Percentiles rank a stretch among this genome's conserved stretches.
Conservation (phyloP, 2,329 filamentous ascomycete genomes). For the Aspergillus tubingensis region DNA sequence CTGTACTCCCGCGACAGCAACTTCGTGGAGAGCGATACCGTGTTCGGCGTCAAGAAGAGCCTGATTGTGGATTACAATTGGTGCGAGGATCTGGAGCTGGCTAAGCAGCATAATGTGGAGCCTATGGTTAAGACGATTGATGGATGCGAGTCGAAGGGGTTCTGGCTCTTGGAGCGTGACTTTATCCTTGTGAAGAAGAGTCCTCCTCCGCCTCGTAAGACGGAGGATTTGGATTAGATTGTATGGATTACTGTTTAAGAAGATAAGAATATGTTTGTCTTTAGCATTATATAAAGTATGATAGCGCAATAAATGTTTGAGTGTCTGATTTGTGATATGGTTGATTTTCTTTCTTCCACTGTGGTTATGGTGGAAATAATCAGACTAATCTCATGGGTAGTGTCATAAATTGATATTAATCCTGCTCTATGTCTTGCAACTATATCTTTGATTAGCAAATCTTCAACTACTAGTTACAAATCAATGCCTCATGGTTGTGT, state of each 20-base stretch:
- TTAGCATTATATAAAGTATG: neutral
- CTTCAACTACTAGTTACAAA: too few relatives aligned
- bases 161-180: slow-evolving; percentile 7
- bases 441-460: too few relatives aligned
- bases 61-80: slow-evolving; percentile 29
- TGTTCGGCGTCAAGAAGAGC: slow-evolving; percentile 35
- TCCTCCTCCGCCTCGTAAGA: slow-evolving; percentile 1
- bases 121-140: slow-evolving; percentile 1
- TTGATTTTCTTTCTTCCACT: neutral
- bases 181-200: slow-evolving; percentile 8
- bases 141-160: slow-evolving; percentile 1
- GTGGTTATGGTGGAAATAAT: too few relatives aligned
- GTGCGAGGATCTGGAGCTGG: slow-evolving; percentile 25
- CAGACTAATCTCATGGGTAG: too few relatives aligned
- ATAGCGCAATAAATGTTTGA: neutral
- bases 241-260: neutral
- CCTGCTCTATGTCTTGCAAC: too few relatives aligned
- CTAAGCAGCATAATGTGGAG: slow-evolving; percentile 24
- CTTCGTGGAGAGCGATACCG: slow-evolving; percentile 32
- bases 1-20: slow-evolving; percentile 32
- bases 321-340: neutral
- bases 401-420: too few relatives aligned
- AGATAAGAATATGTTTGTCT: neutral
- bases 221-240: slow-evolving; percentile 1
- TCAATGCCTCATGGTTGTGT: too few relatives aligned